phyloP scores from a whole-genome alignment of 2,329 filamentous ascomycete genomes.

The Nannizziopsis arthrosporioides region DNA sequence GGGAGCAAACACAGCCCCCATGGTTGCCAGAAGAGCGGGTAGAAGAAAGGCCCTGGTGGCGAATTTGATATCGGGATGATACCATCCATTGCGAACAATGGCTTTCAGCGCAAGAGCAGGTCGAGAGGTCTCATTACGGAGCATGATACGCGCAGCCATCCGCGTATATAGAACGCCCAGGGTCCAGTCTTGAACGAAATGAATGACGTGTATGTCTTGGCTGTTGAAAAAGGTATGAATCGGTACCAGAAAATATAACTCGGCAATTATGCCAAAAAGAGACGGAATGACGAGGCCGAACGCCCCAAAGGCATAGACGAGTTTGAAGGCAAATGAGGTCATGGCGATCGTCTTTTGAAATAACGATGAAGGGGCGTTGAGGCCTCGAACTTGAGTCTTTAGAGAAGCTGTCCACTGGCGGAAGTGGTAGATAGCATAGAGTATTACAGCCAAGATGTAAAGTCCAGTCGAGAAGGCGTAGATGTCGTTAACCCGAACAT shows the following conservation, averaged over 20 bases:
- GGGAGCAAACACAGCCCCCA: slow-evolving; percentile 53
- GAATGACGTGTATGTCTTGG: slow-evolving; percentile 41
- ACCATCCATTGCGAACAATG: slow-evolving; percentile 61
- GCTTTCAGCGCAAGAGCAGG: slow-evolving; percentile 62
- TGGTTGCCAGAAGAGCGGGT: slow-evolving; percentile 54
- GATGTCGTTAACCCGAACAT: slow-evolving; percentile 77
- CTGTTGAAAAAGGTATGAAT: slow-evolving; percentile 61
- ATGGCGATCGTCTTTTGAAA: slow-evolving; percentile 15
- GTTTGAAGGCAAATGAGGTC: slow-evolving; percentile 32
- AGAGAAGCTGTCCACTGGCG: slow-evolving; percentile 11
- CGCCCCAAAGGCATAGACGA: slow-evolving; percentile 64
- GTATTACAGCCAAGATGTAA: slow-evolving; percentile 60
- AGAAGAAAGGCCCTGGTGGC: slow-evolving; percentile 81
- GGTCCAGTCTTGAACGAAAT: slow-evolving; percentile 88
- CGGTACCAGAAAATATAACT: slow-evolving; percentile 80
- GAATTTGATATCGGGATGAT: slow-evolving; percentile 64
- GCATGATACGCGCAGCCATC: slow-evolving; percentile 57
- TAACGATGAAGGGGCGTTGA: slow-evolving; percentile 25
- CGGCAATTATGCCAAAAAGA: slow-evolving; percentile 64
- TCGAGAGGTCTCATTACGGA: slow-evolving; percentile 57
- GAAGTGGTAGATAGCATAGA: slow-evolving; percentile 42
- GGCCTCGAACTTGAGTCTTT: slow-evolving; percentile 13
- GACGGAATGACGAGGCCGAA: slow-evolving; percentile 71
- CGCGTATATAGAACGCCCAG: slow-evolving; percentile 84
- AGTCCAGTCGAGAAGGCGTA: slow-evolving; percentile 90